Conservation (phyloP, 306 rosid species). For the Vicia sativa region DNA sequence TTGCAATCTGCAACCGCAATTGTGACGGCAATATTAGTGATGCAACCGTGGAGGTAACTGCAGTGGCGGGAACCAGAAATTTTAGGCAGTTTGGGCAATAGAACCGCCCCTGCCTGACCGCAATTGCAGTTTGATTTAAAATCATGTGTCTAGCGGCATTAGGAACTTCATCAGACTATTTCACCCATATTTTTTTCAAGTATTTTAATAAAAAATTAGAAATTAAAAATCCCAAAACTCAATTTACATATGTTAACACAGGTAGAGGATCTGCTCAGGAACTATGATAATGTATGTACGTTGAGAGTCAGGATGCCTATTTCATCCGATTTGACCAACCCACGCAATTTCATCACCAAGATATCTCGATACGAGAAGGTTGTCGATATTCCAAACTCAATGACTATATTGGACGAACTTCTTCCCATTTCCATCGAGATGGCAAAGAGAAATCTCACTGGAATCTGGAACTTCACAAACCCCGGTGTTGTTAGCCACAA, state of each 20-base stretch:
- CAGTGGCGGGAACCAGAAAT: too few species aligned
- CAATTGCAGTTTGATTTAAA: too few species aligned
- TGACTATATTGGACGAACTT: conserved; percentile 88
- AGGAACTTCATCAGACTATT: too few species aligned
- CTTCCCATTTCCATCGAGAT: conserved; percentile 86
- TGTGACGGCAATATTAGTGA: too few species aligned
- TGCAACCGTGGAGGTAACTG: too few species aligned
- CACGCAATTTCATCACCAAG: conserved; percentile 90
- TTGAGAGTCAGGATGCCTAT: conserved; percentile 94
- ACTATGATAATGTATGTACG: conserved; percentile 83
- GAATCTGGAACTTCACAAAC: conserved; percentile 87
- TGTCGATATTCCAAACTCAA: conserved; percentile 85
- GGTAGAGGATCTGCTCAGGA: conserved; percentile 85
- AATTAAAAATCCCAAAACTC: too few species aligned
- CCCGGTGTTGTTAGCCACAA: conserved; percentile 96
- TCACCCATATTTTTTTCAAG: too few species aligned
- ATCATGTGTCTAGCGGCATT: neutral
- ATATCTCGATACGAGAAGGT: conserved; percentile 84
- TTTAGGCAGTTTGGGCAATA: too few species aligned
- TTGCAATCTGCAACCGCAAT: too few species aligned
- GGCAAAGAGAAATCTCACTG: conserved; percentile 91
- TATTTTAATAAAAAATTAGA: too few species aligned
- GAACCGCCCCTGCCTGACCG: too few species aligned
- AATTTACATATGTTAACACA: neutral
- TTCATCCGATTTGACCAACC: conserved; percentile 76